Conservation (phyloP, 2,329 filamentous ascomycete genomes). For the Microdochium trichocladiopsis region DNA sequence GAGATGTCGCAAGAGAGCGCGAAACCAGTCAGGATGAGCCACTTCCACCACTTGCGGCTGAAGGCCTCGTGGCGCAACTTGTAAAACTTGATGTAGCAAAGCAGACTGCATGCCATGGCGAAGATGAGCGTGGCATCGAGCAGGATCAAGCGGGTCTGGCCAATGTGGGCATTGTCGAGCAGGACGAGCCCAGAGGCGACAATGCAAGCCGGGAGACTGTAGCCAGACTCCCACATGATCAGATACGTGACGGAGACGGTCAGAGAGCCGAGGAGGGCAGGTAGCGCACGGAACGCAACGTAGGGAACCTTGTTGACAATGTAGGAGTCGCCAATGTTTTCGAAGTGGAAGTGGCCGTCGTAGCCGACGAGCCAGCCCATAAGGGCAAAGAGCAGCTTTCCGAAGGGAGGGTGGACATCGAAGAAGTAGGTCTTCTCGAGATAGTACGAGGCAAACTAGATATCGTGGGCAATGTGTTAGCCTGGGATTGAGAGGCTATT, state of each 20-base stretch:
- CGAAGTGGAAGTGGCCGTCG: conserved; percentile 94
- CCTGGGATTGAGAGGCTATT: conserved; percentile 4
- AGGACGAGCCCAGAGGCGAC: conserved; percentile 80
- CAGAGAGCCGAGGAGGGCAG: conserved; percentile 82
- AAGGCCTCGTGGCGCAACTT: conserved; percentile 88
- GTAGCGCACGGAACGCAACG: conserved; percentile 89
- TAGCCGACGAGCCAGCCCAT: conserved; percentile 98
- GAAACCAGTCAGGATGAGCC: conserved; percentile 92
- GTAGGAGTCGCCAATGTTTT: conserved; percentile 99
- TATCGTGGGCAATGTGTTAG: conserved; percentile 8
- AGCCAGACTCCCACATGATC: conserved; percentile 99
- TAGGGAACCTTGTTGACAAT: conserved; percentile 96
- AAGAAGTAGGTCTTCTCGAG: conserved; percentile 98
- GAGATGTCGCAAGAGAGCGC: conserved; percentile 95
- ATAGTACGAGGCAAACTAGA: conserved; percentile 70
- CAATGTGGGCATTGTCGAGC: conserved; percentile 96
- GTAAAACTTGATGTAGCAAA: conserved; percentile 96
- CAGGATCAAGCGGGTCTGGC: conserved; percentile 89
- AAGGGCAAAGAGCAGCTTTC: conserved; percentile 93
- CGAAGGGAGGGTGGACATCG: conserved; percentile 97
- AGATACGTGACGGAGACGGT: conserved; percentile 91
- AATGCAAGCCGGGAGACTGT: conserved; percentile 87
- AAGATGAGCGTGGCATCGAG: conserved; percentile 91
- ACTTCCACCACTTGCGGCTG: conserved; percentile 98
- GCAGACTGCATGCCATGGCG: conserved; percentile 90